phyloP scores from a whole-genome alignment of 352 stramenopile genomes.

The Salisapilia sapeloensis region DNA sequence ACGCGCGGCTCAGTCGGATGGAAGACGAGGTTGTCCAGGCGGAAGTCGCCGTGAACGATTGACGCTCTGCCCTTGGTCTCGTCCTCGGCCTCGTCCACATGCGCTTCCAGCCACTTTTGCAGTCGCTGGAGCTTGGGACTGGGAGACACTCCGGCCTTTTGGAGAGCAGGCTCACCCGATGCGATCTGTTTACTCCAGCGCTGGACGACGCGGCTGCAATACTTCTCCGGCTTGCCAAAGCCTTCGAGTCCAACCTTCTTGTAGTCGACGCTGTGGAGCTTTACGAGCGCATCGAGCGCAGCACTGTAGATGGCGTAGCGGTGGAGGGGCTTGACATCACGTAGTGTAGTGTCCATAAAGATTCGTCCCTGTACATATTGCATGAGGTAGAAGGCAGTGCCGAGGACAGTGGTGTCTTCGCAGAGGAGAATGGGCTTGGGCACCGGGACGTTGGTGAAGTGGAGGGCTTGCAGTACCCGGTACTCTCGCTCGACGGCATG shows the following conservation, averaged over 20 bases:
- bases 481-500: slow-evolving; percentile 73
- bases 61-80: slow-evolving; percentile 13
- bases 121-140: slow-evolving; percentile 31
- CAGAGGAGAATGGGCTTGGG: slow-evolving; percentile 50
- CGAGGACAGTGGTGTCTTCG: slow-evolving; percentile 34
- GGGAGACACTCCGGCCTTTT: slow-evolving; percentile 26
- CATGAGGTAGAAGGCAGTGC: slow-evolving; percentile 74
- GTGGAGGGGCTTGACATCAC: slow-evolving; percentile 42
- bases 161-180: slow-evolving; percentile 22
- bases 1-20: slow-evolving; percentile 70
- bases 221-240: slow-evolving; percentile 50
- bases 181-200: slow-evolving; percentile 61
- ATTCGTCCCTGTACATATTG: slow-evolving; percentile 58
- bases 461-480: slow-evolving; percentile 40
- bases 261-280: slow-evolving; percentile 50
- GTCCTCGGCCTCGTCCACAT: slow-evolving; percentile 26
- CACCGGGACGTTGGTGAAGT: slow-evolving; percentile 47
- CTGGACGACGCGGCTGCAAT: slow-evolving; percentile 50
- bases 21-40: slow-evolving; percentile 78
- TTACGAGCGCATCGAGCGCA: slow-evolving; percentile 38
- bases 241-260: slow-evolving; percentile 23
- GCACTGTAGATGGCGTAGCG: slow-evolving; percentile 72
- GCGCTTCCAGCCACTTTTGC: slow-evolving; percentile 29
- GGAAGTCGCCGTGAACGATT: slow-evolving; percentile 80
- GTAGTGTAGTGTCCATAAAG: slow-evolving; percentile 53